Evolutionary conservation across 345 rosid species (phyloP), one percentile per base, ranked within the genome.

Genomic region (Nephelium lappaceum): DNA sequence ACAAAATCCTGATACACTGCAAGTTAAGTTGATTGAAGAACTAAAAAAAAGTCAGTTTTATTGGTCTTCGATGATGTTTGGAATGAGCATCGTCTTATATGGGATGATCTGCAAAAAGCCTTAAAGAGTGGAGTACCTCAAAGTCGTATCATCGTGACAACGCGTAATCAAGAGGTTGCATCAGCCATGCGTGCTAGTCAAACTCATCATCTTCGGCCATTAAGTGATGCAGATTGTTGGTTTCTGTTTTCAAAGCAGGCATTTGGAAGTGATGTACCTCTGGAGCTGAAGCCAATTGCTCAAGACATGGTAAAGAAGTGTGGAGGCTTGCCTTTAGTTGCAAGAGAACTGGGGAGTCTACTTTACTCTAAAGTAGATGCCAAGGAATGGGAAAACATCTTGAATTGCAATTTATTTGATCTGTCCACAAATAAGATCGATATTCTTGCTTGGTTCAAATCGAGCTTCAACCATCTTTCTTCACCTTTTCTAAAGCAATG

Each of bases 31-130:
- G 76, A 81, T 78, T 74, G 79, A 79, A 49, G 62, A 70, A n/a
- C 68, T 85, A 42, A 67, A n/a, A n/a, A 61, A 43, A 67, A 42
- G 16, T 78, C 67, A 38, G 79, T 85, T 72, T 67, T 85, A 23
- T 76, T 87, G 45, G 77, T 87, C 15, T 66, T 85, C 24, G 86
- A 87, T 53, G 83, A 87, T 81, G 77, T 87, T 45, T 87, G 89
- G 85, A 81, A 81, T 69, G 81, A 83, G 66, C 73, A 71, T 23
- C 66, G 23, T 53, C 27, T 24, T 1, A 77, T 74, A n/a, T 84
- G 87, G 80, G 82, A 84, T 77, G 76, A 74, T 43, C 75, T 85
- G 66, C 75, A 77, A 24, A 84, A 53, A 11, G 83, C 86, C 19
- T 81, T 77, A 19, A 43, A 71, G 42, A 71, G 64, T 64, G 86